These are phyloP conservation scores for Podila minutissima DNA, from an alignment of 192 early-diverging fungal genomes.

Conservation along the genomic window DNA sequence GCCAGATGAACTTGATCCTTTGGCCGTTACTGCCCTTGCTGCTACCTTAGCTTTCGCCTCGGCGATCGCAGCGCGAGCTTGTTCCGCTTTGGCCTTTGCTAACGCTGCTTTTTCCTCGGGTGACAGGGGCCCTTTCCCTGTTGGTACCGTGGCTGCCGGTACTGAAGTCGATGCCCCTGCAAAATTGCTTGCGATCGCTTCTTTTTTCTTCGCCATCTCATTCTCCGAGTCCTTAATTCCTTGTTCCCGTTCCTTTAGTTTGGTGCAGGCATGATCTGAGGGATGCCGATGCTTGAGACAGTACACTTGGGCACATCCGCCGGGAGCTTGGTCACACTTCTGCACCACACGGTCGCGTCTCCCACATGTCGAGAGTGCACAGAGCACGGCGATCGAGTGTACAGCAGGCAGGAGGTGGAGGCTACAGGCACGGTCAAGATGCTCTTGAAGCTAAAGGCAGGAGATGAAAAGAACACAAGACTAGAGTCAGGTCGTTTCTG, in stretches of 20 bases:
- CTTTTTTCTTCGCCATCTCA: constrained; percentile 1
- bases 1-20: not conserved
- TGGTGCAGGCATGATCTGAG: constrained; percentile 19
- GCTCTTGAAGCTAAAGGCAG: constrained; percentile 19
- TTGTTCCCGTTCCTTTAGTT: constrained; percentile 1
- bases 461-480: not conserved
- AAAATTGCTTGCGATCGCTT: constrained; percentile 15
- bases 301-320: constrained; percentile 13
- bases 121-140: not conserved
- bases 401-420: constrained; percentile 26
- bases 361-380: constrained; percentile 5
- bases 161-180: not conserved
- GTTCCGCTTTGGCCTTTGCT: constrained; percentile 14
- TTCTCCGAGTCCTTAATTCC: not conserved
- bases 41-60: constrained; percentile 37
- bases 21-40: not conserved
- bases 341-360: constrained; percentile 30
- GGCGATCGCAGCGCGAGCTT: constrained; percentile 25
- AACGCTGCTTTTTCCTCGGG: not conserved
- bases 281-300: constrained; percentile 41
- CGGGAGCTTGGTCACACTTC: constrained; percentile 8
- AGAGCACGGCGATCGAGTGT: constrained; percentile 30
- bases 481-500: not conserved
- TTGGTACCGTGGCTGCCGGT: not conserved
- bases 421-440: constrained; percentile 14